Base-by-base conservation (phyloP, 192 early-diverging fungal genomes). In the Linnemannia exigua region DNA sequence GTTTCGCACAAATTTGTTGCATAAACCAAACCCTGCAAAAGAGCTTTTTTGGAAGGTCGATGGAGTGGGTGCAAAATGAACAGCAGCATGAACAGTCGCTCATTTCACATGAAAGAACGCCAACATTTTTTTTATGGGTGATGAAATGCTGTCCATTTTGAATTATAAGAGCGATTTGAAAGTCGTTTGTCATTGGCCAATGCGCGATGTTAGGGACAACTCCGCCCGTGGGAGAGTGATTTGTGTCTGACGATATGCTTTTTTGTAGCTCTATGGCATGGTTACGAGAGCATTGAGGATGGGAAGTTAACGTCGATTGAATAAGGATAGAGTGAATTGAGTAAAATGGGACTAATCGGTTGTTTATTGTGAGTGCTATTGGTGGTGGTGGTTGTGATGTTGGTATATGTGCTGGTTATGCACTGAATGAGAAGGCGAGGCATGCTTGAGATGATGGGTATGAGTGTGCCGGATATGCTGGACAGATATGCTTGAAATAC, bases 401-500 rank as follows among this genome's bases (percentile, higher is more conserved):
- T 58, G 54, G 54, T 58, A 58, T 58, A 58, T 58, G 54, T 28
- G 58, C 28, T 63, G 58, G 58, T 63, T 63, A 63, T 63, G 58
- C 58, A 63, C 58, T 15, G 58, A 31, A n/a, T 4, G 58, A 63
- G n/a, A 58, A n/a, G 25, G 54, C 54, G 22, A n/a, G 54, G n/a
- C 9, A 58, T 58, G 54, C 54, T 52, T 1, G 50, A 52, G 17
- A 54, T 54, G 52, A 5, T 54, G 58, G 58, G 14, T 63, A 54
- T 54, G 52, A n/a, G n/a, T 44, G 41, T 44, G 41, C 58, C 28
- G 58, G 58, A 63, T 9, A 31, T 61, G 54, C 54, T 44, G 41
- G 41, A 44, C 41, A 44, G 41, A 9, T 6, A 44, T 44, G 41
- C 41, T 44, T 31, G 54, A 61, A 28, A 61, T 61, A n/a, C 54